Base-by-base conservation (phyloP, 768 basidiomycete genomes). In the Hericium erinaceus region DNA sequence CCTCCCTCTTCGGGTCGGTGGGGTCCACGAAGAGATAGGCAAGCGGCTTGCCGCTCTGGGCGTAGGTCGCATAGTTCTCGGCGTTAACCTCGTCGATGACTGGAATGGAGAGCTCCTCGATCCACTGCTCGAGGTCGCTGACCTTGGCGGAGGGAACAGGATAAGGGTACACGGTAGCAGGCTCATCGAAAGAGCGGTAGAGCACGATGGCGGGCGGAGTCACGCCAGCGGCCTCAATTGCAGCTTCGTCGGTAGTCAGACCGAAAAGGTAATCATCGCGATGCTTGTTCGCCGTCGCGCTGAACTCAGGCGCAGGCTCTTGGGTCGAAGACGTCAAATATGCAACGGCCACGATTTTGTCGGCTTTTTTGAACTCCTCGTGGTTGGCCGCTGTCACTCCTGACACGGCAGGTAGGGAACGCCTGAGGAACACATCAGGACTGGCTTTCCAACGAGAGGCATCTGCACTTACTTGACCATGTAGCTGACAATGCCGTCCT, bases 201-300 rank as follows among this genome's bases (percentile, higher is more conserved):
- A 95, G 82, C 58, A 98, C 85, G 55, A 99, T 78, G 39, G 93
- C 80, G 15, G 97, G 95, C 40, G 87, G 78, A 12, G 80, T 81
- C 54, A 93, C 83, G 56, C 82, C 87, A 52, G 85, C 92, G 48
- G 79, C 83, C 62, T 79, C 78, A 65, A 83, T 81, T 54, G 79
- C 80, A 12, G 78, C 83, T 39, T 80, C 70, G 68, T 97, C 93
- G 55, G 85, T 85, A 58, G 84, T 77, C 51, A 89, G 69, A 71
- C 97, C 97, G 65, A 99, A 99, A 54, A 98, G 86, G 72, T 85
- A 98, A 60, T 87, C 85, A 58, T 99, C 95, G 59, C 97, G 92
- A 72, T 92, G 87, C 60, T 82, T 80, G 66, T 94, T 84, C 58
- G 97, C 95, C 59, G 83, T 77, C 6, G 80, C 82, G 64, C 79